Conservation (phyloP, 1,139 yeast genomes). For the Suhomyces atakaporum region DNA sequence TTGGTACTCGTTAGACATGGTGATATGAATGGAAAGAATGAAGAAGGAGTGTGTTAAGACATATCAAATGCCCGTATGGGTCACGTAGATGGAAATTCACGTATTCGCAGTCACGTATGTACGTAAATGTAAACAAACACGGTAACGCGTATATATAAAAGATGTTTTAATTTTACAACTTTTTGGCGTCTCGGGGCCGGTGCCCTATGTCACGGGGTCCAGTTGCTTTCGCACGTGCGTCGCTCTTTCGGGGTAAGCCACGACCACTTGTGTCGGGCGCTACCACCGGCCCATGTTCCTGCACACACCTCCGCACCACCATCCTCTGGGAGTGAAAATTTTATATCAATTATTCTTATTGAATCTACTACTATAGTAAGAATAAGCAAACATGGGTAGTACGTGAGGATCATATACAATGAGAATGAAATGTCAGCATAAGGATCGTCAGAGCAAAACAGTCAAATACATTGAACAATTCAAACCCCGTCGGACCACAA, state of each 20-base stretch:
- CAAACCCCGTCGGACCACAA: too few species aligned
- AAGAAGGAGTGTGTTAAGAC: constrained; percentile 2
- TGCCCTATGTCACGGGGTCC: constrained; percentile 6
- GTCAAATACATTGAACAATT: background rate
- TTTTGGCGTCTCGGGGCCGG: too few species aligned
- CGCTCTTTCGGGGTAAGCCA: constrained; percentile 6
- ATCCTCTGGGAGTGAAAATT: constrained; percentile 12
- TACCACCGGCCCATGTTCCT: constrained; percentile 3
- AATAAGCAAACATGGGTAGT: constrained; percentile 64
- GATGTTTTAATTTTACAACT: too few species aligned
- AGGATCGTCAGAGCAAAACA: background rate
- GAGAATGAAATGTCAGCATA: background rate
- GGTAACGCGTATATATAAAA: constrained; percentile 6
- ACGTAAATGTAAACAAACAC: constrained; percentile 14
- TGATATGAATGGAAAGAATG: background rate
- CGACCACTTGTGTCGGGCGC: background rate
- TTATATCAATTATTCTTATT: constrained; percentile 11
- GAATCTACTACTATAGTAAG: constrained; percentile 19
- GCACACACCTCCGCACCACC: constrained; percentile 12
- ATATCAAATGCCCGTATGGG: background rate
- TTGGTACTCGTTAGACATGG: constrained; percentile 30
- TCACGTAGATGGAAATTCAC: too few species aligned
- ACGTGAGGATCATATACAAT: constrained; percentile 36
- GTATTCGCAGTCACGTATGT: constrained; percentile 1
- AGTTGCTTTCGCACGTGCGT: background rate